Base-by-base conservation (phyloP, 805 yeast genomes). In the Lachancea fermentati region DNA sequence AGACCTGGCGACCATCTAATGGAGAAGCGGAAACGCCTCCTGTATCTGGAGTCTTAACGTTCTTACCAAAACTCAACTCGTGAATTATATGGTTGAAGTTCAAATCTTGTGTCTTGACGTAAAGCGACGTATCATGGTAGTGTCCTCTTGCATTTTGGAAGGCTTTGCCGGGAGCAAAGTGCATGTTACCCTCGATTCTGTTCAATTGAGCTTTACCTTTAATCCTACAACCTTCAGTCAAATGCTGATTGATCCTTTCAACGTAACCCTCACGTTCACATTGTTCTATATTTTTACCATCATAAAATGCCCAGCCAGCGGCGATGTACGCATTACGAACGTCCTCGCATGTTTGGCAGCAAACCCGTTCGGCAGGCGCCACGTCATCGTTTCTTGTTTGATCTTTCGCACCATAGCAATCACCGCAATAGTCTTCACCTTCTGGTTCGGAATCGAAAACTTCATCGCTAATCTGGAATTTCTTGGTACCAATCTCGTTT, bases 141-240 rank as follows among this genome's bases (percentile, higher is more conserved):
- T 93, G 98, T 37, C 73, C 72, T 13, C 76, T 78, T 6, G 41
- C 44, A 42, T 65, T 61, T 30, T 80, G 75, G 53, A 70, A 72
- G 2, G 94, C 79, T 18, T 83, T 78, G 30, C 98, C 98, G 3
- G 98, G 97, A 1, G 97, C 96, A 71, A 93, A 88, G 67, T 93
- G 97, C 47, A 93, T 66, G 55, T 86, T 84, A 35, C 98, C 98
- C 16, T 83, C 80, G 32, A 93, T 83, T 65, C 95, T 78, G 63
- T 85, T 85, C 55, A 93, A 77, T 50, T 76, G 68, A 5, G 94
- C 81, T 16, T 74, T 69, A 22, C 98, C 98, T 47, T 74, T 72
- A 30, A 93, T 71, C 48, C 95, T 74, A 64, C 98, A 93, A 19
- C 98, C 98, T 65, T 91, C 96, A 42, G 70, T 57, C 39, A 85